Base-by-base conservation (phyloP, 2,329 filamentous ascomycete species). In the Nannizziopsis arthrosporioides region DNA sequence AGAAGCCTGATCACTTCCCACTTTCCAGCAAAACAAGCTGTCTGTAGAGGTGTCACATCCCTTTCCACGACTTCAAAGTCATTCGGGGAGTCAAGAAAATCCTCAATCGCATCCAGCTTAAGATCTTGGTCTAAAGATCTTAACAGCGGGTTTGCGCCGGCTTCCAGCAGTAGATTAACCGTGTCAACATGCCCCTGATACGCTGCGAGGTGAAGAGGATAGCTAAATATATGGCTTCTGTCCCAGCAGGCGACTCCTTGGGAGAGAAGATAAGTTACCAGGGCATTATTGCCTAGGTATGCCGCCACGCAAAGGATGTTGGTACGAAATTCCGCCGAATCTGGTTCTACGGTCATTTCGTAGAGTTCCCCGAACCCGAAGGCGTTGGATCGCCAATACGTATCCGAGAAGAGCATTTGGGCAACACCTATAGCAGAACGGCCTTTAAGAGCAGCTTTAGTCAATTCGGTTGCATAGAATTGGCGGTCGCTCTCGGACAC, bases 141-240 rank as follows among this genome's bases (percentile, higher is more conserved):
- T 18, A 27, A 7, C 22, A 3, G 4, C 22, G 22, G 22, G 12
- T 47, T 34, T 5, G 34, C 47, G 14, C 47, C 47, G 2, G 41
- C 35, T 9, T 45, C 15, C 15, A 49, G 40, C 17, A 49, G 41
- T 6, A 44, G 18, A 3, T 32, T 44, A 32, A 42, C 40, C 17
- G 31, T 44, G 30, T 30, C 32, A 14, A 15, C 19, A 41, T 45
- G 22, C 2, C 48, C 37, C 22, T 18, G 34, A n/a, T n/a, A 22
- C 6, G 42, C 48, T 3, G 48, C 48, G 22, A 39, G 42, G 14
- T 36, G 41, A 17, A 50, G 42, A 9, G 48, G 48, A 35, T 27
- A 18, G 6, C 39, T 37, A 48, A 48, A 46, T 18, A 46, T 27
- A 27, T 27, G 30, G 44, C 34, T 46, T 17, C 44, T 15, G 15